phyloP scores from a whole-genome alignment of 768 basidiomycete genomes.

The Trametes sanguinea region DNA sequence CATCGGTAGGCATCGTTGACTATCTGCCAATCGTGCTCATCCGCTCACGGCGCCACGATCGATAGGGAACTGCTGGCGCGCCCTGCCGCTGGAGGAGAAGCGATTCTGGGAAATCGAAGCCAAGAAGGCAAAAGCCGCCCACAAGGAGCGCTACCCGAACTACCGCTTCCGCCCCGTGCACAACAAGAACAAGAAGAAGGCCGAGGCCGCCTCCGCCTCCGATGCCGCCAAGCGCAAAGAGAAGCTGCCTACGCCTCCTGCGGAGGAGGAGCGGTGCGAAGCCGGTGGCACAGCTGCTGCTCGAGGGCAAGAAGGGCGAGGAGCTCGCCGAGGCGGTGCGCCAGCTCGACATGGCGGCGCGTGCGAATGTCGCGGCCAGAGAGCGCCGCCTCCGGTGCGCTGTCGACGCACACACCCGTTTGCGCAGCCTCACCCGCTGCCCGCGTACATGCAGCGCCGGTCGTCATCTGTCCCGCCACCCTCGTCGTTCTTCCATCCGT shows the following conservation, averaged over 20 bases:
- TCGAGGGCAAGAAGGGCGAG: constrained; percentile 72
- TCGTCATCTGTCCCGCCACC: constrained; percentile 67
- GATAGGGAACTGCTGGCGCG: constrained; percentile 59
- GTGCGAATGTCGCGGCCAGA: constrained; percentile 17
- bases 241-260: constrained; percentile 25
- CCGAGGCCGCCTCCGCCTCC: constrained; percentile 15
- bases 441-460: constrained; percentile 47
- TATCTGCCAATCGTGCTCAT: not conserved
- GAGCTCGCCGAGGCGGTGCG: constrained; percentile 63
- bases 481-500: constrained; percentile 37
- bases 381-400: constrained; percentile 25
- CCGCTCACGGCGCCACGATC: constrained; percentile 1
- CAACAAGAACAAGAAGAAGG: constrained; percentile 49
- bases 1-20: constrained; percentile 28
- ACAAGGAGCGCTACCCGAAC: constrained; percentile 68
- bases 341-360: constrained; percentile 44
- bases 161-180: constrained; percentile 51
- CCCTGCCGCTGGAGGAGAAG: constrained; percentile 71
- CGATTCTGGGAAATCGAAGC: constrained; percentile 73
- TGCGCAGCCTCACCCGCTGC: constrained; percentile 7
- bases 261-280: constrained; percentile 41
- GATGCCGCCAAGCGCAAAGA: constrained; percentile 37
- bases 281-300: constrained; percentile 63
- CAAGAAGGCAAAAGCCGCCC: constrained; percentile 71
- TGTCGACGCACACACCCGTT: constrained; percentile 19